A percentile compares a stretch with the other conserved stretches of the same genome.
These are phyloP conservation scores for Spergularia marina DNA, from an alignment of 148 eudicot species.

Conservation along the genomic window DNA sequence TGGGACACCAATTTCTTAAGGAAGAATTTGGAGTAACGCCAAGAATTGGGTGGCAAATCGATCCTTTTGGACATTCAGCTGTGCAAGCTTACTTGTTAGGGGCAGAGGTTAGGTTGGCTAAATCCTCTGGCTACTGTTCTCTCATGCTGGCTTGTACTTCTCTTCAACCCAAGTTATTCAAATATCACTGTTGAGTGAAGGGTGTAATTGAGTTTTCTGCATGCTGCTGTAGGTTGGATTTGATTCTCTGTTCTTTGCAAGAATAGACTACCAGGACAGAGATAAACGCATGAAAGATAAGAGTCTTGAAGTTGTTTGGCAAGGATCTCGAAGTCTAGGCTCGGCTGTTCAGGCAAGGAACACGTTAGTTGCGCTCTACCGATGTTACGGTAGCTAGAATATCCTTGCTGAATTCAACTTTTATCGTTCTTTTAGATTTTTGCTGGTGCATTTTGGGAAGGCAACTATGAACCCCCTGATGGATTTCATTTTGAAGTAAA, in stretches of 20 bases:
- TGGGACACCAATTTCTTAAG: conserved; percentile 77
- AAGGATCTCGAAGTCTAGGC: conserved; percentile 79
- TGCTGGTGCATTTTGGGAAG: conserved; percentile 75
- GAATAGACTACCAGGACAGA: conserved; percentile 96
- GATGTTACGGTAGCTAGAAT: background rate
- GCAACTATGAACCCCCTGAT: conserved; percentile 74
- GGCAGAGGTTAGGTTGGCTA: conserved; percentile 63
- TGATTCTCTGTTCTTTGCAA: conserved; percentile 85
- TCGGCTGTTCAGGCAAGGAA: conserved; percentile 67
- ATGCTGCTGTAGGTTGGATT: conserved; percentile 75
- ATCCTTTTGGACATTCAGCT: conserved; percentile 99
- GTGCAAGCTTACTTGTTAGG: conserved; percentile 96
- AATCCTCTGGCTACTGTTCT: background rate
- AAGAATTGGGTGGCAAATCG: conserved; percentile 98
- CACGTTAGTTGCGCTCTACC: conserved; percentile 12
- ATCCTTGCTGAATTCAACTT: background rate
- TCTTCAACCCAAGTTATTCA: conserved; percentile 7
- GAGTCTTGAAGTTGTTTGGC: conserved; percentile 92
- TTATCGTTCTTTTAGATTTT: conserved; percentile 54
- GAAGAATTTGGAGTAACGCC: conserved; percentile 80
- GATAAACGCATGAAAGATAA: conserved; percentile 76
- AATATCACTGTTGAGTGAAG: background rate
- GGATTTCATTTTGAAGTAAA: conserved; percentile 82
- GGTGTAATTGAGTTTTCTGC: conserved; percentile 11
- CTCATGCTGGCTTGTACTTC: background rate